Evolutionary conservation across 2,329 filamentous ascomycete genomes (phyloP).

Genomic region (Apiospora malaysiana): DNA sequence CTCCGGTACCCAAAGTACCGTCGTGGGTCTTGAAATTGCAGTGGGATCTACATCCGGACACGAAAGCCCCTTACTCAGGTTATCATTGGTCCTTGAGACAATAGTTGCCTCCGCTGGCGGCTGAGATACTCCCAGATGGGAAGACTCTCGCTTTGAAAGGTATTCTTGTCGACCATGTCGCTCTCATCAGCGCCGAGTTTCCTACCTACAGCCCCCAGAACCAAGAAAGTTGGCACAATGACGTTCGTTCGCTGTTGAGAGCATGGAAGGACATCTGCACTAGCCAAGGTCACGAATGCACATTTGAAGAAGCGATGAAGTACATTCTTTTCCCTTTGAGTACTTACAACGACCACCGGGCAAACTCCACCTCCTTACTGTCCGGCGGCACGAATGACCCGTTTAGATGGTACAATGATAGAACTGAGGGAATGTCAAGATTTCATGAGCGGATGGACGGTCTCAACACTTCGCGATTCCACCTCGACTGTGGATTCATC

Average conservation of each 20-base stretch:
- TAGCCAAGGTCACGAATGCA: not conserved
- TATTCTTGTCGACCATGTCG: not conserved
- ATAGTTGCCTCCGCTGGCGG: not conserved
- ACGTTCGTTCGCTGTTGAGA: not conserved
- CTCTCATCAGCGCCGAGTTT: not conserved
- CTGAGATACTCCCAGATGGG: not conserved
- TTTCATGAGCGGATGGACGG: not conserved
- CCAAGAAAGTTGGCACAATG: not conserved
- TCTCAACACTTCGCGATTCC: not conserved
- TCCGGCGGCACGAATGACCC: not conserved
- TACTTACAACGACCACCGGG: too few species aligned
- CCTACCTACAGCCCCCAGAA: not conserved
- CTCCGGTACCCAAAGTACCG: not conserved
- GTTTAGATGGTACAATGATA: too few species aligned
- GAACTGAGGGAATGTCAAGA: not conserved
- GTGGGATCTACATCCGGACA: not conserved
- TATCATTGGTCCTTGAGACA: too few species aligned
- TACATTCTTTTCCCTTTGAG: not conserved
- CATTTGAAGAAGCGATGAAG: not conserved
- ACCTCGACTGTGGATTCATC: not conserved
- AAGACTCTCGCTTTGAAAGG: not conserved
- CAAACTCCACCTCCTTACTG: too few species aligned
- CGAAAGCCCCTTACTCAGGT: too few species aligned
- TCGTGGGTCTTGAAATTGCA: not conserved
- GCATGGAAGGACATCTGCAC: not conserved